Evolutionary conservation across 106 monocot species (phyloP).

Genomic region (Acanthochlamys bracteata): DNA sequence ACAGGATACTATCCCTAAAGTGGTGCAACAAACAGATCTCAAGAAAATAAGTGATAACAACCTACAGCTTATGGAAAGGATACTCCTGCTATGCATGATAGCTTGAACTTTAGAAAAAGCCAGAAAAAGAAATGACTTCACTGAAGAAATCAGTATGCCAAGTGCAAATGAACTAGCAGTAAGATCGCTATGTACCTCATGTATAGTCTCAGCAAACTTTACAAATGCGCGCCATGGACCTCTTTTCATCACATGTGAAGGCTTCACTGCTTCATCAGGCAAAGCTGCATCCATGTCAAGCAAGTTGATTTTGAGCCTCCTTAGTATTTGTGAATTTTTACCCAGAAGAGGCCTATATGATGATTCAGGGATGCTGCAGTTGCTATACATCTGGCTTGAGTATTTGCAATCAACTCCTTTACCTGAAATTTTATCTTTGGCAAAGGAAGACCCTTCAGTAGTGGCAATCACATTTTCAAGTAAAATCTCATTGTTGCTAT

Average conservation of each 20-base stretch:
- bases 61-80: too few species aligned
- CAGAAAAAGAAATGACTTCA: too few species aligned
- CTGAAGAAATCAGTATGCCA: not conserved
- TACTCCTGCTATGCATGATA: too few species aligned
- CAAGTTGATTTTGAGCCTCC: conserved; percentile 65
- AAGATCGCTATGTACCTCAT: conserved; percentile 36
- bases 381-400: conserved; percentile 33
- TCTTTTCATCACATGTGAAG: conserved; percentile 37
- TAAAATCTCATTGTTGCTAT: conserved; percentile 10
- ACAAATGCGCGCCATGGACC: conserved; percentile 84
- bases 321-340: conserved; percentile 52
- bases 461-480: conserved; percentile 4
- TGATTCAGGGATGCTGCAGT: conserved; percentile 45
- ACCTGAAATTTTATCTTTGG: conserved; percentile 8
- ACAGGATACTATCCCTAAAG: too few species aligned
- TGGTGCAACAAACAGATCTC: too few species aligned
- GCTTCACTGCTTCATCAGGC: conserved; percentile 56
- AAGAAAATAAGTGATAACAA: too few species aligned
- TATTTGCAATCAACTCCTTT: conserved; percentile 16
- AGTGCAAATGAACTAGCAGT: not conserved
- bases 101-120: too few species aligned
- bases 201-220: conserved; percentile 74
- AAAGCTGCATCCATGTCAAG: conserved; percentile 94
- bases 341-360: conserved; percentile 62
- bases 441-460: not conserved